Evolutionary conservation across 345 rosid genomes (phyloP).

Genomic region (Gossypium arboreum): DNA sequence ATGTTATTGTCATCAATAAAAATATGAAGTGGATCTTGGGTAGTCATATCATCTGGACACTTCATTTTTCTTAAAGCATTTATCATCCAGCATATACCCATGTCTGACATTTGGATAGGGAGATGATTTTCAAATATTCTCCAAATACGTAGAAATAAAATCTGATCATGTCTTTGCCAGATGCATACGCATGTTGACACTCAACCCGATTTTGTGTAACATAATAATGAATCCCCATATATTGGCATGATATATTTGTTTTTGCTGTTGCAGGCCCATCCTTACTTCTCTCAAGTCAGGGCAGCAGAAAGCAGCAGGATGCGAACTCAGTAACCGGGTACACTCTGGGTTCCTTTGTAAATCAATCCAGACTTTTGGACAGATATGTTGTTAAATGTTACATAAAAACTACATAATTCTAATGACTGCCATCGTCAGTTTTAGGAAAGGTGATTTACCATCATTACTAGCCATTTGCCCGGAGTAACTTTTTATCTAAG

Average conservation of each 20-base stretch:
- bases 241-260: neutral
- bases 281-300: conserved; percentile 87
- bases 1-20: neutral
- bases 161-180: neutral
- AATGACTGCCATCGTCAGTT: neutral
- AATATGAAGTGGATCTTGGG: neutral
- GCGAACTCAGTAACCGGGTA: conserved; percentile 41
- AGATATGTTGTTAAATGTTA: conserved; percentile 1
- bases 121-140: neutral
- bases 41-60: neutral
- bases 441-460: neutral
- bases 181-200: neutral
- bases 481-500: conserved; percentile 2
- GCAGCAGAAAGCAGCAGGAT: conserved; percentile 92
- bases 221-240: neutral
- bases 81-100: neutral
- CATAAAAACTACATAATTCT: neutral
- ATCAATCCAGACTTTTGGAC: neutral
- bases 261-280: conserved; percentile 49
- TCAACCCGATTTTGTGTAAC: neutral
- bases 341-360: conserved; percentile 1
- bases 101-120: neutral
- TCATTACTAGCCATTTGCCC: neutral
- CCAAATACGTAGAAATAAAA: neutral
- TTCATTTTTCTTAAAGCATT: neutral